Base-by-base conservation (phyloP, 257 asterid genomes). In the Nyctanthes arbortristis region DNA sequence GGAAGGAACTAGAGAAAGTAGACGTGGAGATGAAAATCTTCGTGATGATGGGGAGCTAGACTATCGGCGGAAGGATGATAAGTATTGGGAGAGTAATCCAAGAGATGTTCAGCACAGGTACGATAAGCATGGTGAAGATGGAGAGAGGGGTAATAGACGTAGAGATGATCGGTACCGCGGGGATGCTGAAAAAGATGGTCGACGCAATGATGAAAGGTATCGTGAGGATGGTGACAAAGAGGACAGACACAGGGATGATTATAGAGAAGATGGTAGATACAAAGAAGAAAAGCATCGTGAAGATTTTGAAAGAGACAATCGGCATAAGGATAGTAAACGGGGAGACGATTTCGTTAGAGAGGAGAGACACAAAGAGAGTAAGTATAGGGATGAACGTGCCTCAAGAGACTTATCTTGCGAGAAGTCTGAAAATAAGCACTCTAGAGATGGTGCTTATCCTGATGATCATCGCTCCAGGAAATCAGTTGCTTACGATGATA, bases 341-440 rank as follows among this genome's bases (percentile, higher is more conserved):
- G 90, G 82, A 61, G 93, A 82, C 67, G 95, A 80, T 27, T 60
- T 55, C 71, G 92, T 84, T 68, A 88, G 88, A 77, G 97, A 91
- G 78, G 87, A 80, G 80, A 88, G 94, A 70, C 72, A 69, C 6
- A 83, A 85, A 74, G 95, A 89, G 63, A 28, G 76, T 7, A 93
- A 89, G 79, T 81, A 80, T 64, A 87, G 86, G 82, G 96, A 86
- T 77, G 96, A 90, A 59, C 80, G 73, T 61, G 54, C 75, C 37
- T 76, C 76, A 2, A 82, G 89, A 77, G 96, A 85, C 69, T 90
- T 83, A 27, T 74, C 91, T 54, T 84, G 90, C 28, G 95, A 85
- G 31, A 91, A 84, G 77, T 87, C 84, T 77, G 96, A 90, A 75
- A 64, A 69, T 32, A 92, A 87, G 81, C 87, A 79, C 58, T 70